Evolutionary conservation across 208 protist genomes (phyloP).

Genomic region (Trichomonas vaginalis): DNA sequence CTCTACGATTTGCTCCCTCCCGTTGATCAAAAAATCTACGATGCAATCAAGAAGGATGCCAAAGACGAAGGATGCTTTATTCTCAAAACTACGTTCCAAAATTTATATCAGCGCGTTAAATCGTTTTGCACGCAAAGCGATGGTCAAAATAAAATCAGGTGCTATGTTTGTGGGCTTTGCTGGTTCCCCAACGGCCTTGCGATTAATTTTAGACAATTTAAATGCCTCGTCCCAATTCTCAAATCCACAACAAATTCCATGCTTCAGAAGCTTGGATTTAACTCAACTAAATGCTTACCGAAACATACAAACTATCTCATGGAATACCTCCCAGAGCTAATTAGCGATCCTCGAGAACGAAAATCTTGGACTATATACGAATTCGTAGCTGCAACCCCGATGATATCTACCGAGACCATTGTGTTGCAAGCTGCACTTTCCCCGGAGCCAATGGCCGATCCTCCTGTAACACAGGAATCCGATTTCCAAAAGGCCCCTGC

Average conservation of each 20-base stretch:
- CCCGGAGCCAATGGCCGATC: not conserved
- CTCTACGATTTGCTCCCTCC: not conserved
- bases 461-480: not conserved
- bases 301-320: not conserved
- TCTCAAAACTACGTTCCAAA: not conserved
- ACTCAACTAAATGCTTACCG: not conserved
- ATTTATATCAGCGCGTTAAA: not conserved
- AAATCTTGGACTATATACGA: not conserved
- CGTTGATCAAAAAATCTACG: not conserved
- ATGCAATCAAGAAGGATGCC: not conserved
- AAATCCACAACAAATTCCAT: not conserved
- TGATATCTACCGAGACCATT: not conserved
- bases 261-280: not conserved
- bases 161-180: not conserved
- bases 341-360: not conserved
- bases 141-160: not conserved
- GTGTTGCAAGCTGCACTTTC: not conserved
- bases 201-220: not conserved
- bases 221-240: not conserved
- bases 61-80: not conserved
- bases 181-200: not conserved
- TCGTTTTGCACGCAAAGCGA: not conserved
- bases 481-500: not conserved
- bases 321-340: not conserved
- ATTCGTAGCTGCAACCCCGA: not conserved